Conservation (phyloP, 2,329 filamentous ascomycete genomes). For the Ilyonectria sp. region DNA sequence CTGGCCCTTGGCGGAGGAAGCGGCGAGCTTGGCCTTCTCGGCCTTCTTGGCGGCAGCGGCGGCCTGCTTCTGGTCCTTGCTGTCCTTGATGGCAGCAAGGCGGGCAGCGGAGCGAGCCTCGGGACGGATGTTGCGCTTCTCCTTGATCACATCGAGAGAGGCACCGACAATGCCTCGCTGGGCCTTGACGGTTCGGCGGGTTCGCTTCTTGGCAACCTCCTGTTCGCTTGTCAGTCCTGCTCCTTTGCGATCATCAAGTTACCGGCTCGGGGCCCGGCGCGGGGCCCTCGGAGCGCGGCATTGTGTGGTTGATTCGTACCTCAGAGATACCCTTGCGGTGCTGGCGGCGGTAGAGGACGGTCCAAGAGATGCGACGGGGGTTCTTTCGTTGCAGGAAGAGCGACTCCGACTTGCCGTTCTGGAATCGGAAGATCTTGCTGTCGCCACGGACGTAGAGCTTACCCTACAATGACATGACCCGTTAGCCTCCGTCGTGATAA, state of each 20-base stretch:
- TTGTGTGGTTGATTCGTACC: slow-evolving; percentile 73
- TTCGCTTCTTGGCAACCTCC: slow-evolving; percentile 99
- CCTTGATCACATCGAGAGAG: slow-evolving; percentile 99
- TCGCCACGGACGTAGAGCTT: slow-evolving; percentile 99
- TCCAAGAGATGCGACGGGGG: slow-evolving; percentile 99
- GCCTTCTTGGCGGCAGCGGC: slow-evolving; percentile 95
- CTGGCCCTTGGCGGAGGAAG: slow-evolving; percentile 82
- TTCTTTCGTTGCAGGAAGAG: slow-evolving; percentile 99
- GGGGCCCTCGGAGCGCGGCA: slow-evolving; percentile 7
- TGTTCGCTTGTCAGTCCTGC: slow-evolving; percentile 68
- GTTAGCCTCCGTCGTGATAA: slow-evolving; percentile 49
- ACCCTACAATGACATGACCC: slow-evolving; percentile 73
- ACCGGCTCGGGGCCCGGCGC: background rate
- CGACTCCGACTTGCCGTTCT: slow-evolving; percentile 99
- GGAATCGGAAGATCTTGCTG: slow-evolving; percentile 99
- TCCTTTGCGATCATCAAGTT: slow-evolving; percentile 7
- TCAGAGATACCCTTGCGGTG: slow-evolving; percentile 99
- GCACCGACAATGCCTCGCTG: slow-evolving; percentile 99
- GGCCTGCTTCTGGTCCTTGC: slow-evolving; percentile 98
- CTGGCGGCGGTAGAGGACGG: slow-evolving; percentile 96
- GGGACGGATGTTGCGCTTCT: slow-evolving; percentile 94
- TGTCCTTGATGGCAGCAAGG: slow-evolving; percentile 91
- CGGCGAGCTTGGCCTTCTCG: slow-evolving; percentile 96
- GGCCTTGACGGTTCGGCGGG: slow-evolving; percentile 96
- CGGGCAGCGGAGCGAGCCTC: slow-evolving; percentile 96